Evolutionary conservation across 768 basidiomycete genomes (phyloP), one percentile per base, ranked within the genome.

Genomic region (Suillus subaureus): DNA sequence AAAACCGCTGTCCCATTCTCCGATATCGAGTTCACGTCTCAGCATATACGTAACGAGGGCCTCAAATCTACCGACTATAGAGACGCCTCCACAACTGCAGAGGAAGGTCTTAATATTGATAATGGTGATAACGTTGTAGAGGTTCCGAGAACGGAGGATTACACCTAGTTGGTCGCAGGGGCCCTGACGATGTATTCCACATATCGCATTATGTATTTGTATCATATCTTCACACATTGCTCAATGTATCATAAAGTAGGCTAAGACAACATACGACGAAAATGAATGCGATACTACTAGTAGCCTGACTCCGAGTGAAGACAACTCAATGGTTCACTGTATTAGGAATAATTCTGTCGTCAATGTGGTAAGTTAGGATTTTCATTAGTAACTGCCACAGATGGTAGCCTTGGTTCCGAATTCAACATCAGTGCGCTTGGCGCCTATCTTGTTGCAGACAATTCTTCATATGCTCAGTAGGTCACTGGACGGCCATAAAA

Each of bases 381-480:
- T 6, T 33, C 33, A 33, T 33, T 6, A 33, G 33, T 33, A 33
- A 33, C n/a, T n/a, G n/a, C n/a, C n/a, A n/a, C n/a, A n/a, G n/a
- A n/a, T n/a, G n/a, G n/a, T n/a, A n/a, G n/a, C n/a, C n/a, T n/a
- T n/a, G n/a, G n/a, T n/a, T n/a, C n/a, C n/a, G n/a, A n/a, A n/a
- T n/a, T n/a, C n/a, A n/a, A n/a, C n/a, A n/a, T n/a, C n/a, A n/a
- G 92, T 92, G 54, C 88, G 74, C 33, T 86, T 83, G 33, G 89
- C 80, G 15, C 94, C 92, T 28, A 94, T 80, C 64, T 84, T 85
- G 71, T 95, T 95, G 76, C 90, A 91, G 70, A 93, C 79, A 4
- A 89, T 89, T n/a, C 90, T 90, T 68, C 31, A 52, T 55, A 62
- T 12, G 1, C 37, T 64, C 42, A 63, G 52, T 37, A 58, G 61